These are phyloP conservation scores for Hypomyces rosellus DNA, from an alignment of 2,329 filamentous ascomycete species.

Conservation along the genomic window DNA sequence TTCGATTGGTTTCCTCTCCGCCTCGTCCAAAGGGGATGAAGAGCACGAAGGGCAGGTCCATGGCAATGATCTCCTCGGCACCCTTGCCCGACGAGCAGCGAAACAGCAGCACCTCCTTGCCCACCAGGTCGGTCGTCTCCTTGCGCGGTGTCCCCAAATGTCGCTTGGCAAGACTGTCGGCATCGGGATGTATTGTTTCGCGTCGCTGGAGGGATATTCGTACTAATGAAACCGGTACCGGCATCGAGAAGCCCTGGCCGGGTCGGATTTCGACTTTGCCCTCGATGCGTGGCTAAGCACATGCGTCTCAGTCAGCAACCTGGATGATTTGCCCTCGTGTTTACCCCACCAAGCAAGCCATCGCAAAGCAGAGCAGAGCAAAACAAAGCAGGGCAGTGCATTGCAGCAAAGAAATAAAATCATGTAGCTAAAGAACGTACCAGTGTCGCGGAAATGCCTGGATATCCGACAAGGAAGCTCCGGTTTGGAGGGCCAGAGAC, in stretches of 20 bases:
- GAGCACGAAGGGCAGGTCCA: slow-evolving; percentile 95
- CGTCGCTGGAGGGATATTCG: slow-evolving; percentile 88
- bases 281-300: slow-evolving; percentile 79
- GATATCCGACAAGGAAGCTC: slow-evolving; percentile 93
- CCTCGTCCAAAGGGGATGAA: slow-evolving; percentile 94
- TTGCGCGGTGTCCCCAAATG: slow-evolving; percentile 84
- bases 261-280: slow-evolving; percentile 96
- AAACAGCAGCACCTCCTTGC: slow-evolving; percentile 90
- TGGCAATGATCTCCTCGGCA: slow-evolving; percentile 81
- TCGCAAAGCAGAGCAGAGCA: slow-evolving; percentile 21
- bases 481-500: slow-evolving; percentile 96
- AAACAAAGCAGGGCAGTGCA: too few relatives aligned
- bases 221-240: slow-evolving; percentile 85
- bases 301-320: background rate
- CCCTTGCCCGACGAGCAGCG: slow-evolving; percentile 79
- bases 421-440: slow-evolving; percentile 49
- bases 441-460: slow-evolving; percentile 93
- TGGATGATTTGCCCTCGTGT: too few relatives aligned
- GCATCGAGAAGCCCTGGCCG: slow-evolving; percentile 74
- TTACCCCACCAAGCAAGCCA: background rate
- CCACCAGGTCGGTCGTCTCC: slow-evolving; percentile 86
- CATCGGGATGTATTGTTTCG: slow-evolving; percentile 94
- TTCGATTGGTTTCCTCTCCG: slow-evolving; percentile 80
- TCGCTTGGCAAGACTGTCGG: slow-evolving; percentile 89
- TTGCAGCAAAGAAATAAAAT: background rate